Conservation (phyloP, 257 asterid species). For the Nicotiana paniculata region DNA sequence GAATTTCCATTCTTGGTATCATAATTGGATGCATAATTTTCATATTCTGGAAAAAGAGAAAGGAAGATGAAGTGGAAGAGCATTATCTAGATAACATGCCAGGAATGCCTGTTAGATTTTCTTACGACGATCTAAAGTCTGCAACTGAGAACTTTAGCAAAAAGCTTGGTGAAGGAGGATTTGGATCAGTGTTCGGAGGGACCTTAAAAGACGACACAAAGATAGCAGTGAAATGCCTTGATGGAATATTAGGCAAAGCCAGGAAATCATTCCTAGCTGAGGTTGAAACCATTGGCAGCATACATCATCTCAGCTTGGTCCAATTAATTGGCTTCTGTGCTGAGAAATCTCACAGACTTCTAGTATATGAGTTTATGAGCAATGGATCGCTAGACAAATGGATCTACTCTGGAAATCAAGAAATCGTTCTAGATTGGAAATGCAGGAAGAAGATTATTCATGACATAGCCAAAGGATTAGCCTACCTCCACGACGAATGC, state of each 20-base stretch:
- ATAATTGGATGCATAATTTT: not conserved
- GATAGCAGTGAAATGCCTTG: conserved; percentile 24
- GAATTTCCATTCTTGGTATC: not conserved
- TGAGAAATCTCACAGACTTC: conserved; percentile 14
- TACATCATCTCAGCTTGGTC: conserved; percentile 24
- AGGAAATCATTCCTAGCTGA: conserved; percentile 19
- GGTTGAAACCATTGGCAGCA: conserved; percentile 21
- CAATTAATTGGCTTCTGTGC: conserved; percentile 21
- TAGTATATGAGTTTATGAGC: conserved; percentile 19
- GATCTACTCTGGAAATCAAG: conserved; percentile 7
- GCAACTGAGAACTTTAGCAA: conserved; percentile 7
- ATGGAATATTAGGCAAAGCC: not conserved
- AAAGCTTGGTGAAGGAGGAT: conserved; percentile 20
- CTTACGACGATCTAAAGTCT: conserved; percentile 7
- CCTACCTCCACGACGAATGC: conserved; percentile 6
- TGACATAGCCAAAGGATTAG: conserved; percentile 18
- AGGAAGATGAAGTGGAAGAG: conserved; percentile 1
- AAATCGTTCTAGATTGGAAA: conserved; percentile 6
- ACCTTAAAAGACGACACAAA: not conserved
- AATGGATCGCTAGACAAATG: conserved; percentile 27
- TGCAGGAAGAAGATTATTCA: conserved; percentile 7
- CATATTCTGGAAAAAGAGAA: not conserved
- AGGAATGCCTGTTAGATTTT: conserved; percentile 19
- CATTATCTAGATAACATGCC: conserved; percentile 9
- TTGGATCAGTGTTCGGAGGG: conserved; percentile 17